Base-by-base conservation (phyloP, 352 stramenopile species). In the Pythium aphanidermatum region DNA sequence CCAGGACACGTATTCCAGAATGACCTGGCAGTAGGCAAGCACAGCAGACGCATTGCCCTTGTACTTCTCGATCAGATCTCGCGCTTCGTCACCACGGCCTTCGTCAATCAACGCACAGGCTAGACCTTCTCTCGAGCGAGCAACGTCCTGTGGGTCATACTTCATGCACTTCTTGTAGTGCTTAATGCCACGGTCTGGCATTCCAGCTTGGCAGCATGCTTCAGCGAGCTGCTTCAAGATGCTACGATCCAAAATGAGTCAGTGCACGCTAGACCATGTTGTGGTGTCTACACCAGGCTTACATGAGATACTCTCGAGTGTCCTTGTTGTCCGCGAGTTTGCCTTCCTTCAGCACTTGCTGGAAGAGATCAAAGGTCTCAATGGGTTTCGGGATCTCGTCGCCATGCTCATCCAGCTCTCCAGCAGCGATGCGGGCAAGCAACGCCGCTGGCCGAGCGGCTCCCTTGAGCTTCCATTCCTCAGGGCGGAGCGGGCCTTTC, bases 1-100 rank as follows among this genome's bases (percentile, higher is more conserved):
- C 82, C 82, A 93, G 17, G 76, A 90, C 29, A 93, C 78, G 60
- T 93, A 93, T 51, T 93, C 82, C 28, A 93, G 66, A 25, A 93
- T 79, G 35, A 91, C 80, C 24, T 71, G 76, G 41, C 79, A 92
- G 50, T 92, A 93, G 21, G 81, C 82, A 5, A 93, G 55, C 44
- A 93, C 66, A 1, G 77, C 70, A 28, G 82, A 88, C 11, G 65
- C 35, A 11, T 74, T 51, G 24, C 63, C 60, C 21, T 57, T 53
- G 57, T 83, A 78, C 32, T 79, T 57, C 17, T 92, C 79, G 42
- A 93, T 74, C 30, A 92, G 48, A 17, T 50, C 66, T 2, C 82
- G 72, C 5, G 79, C 82, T 42, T 93, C 78, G 4, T 63, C 77
- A 14, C 79, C 82, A 14, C 74, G 70, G 13, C 82, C 71, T 73